These are phyloP conservation scores for Penicillium sp. DNA, from an alignment of 2,329 filamentous ascomycete species.

Conservation along the genomic window DNA sequence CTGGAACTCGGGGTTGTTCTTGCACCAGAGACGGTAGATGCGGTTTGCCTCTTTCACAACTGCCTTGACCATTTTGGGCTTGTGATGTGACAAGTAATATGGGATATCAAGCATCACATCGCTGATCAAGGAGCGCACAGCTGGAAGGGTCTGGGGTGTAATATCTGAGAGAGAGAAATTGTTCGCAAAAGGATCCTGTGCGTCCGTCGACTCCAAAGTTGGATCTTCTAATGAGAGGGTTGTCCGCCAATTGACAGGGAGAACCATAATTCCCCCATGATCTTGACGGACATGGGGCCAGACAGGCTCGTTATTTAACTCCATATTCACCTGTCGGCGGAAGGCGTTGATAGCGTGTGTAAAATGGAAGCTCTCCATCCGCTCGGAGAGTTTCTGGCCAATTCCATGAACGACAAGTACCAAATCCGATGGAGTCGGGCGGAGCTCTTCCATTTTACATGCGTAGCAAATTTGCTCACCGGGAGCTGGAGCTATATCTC, in stretches of 20 bases:
- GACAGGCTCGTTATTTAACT: constrained; percentile 72
- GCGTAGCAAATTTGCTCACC: constrained; percentile 46
- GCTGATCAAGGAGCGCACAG: constrained; percentile 88
- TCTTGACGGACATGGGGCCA: constrained; percentile 69
- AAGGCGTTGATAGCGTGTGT: constrained; percentile 94
- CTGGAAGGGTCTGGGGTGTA: constrained; percentile 83
- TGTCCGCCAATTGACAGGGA: constrained; percentile 93
- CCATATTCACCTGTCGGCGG: constrained; percentile 78
- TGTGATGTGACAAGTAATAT: constrained; percentile 95
- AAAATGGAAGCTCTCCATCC: constrained; percentile 95
- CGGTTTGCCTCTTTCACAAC: constrained; percentile 88
- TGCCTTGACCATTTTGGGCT: constrained; percentile 88
- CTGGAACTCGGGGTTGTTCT: constrained; percentile 84
- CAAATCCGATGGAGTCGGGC: constrained; percentile 75
- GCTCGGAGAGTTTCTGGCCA: constrained; percentile 90
- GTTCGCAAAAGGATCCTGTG: constrained; percentile 57
- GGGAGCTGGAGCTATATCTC: constrained; percentile 23
- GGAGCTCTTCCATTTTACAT: constrained; percentile 62
- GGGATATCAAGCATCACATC: constrained; percentile 99
- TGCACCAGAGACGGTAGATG: constrained; percentile 92
- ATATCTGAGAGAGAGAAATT: constrained; percentile 78
- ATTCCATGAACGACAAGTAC: constrained; percentile 93
- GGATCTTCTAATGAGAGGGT: constrained; percentile 83
- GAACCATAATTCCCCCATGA: constrained; percentile 88
- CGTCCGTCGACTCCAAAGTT: constrained; percentile 54